phyloP scores from a whole-genome alignment of 495 filamentous ascomycete species.

The Talaromyces nanjingensis region DNA sequence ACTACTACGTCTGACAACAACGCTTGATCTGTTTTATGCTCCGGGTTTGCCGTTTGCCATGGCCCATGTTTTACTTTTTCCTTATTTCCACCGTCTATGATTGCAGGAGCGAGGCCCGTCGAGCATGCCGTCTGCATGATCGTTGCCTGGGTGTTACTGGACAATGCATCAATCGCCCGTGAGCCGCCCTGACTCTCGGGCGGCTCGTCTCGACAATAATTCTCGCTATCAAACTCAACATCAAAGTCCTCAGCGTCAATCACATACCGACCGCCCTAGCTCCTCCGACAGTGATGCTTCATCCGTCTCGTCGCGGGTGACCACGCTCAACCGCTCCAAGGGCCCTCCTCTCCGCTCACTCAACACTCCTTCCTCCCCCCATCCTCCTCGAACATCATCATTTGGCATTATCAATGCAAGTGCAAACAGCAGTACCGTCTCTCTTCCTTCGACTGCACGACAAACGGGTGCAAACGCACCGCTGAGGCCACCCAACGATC shows the following conservation, averaged over 20 bases:
- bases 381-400: slow-evolving; percentile 29
- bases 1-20: background rate
- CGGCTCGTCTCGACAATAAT: background rate
- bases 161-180: slow-evolving; percentile 8
- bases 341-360: slow-evolving; percentile 14
- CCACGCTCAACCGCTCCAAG: slow-evolving; percentile 31
- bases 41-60: background rate
- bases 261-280: slow-evolving; percentile 22
- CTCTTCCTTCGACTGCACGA: slow-evolving; percentile 17
- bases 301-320: slow-evolving; percentile 39
- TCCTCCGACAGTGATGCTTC: slow-evolving; percentile 50
- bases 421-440: slow-evolving; percentile 23
- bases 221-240: background rate
- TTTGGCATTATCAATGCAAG: slow-evolving; percentile 16
- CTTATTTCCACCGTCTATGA: background rate
- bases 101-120: background rate
- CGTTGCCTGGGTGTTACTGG: slow-evolving; percentile 7
- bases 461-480: slow-evolving; percentile 23
- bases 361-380: slow-evolving; percentile 25
- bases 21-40: background rate
- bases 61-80: background rate
- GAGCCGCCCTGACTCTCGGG: slow-evolving; percentile 9
- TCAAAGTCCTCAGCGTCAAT: slow-evolving; percentile 9
- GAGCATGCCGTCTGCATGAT: slow-evolving; percentile 5
- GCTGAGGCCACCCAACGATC: slow-evolving; percentile 36